Evolutionary conservation across 306 rosid genomes (phyloP).

Genomic region (Datisca glomerata): DNA sequence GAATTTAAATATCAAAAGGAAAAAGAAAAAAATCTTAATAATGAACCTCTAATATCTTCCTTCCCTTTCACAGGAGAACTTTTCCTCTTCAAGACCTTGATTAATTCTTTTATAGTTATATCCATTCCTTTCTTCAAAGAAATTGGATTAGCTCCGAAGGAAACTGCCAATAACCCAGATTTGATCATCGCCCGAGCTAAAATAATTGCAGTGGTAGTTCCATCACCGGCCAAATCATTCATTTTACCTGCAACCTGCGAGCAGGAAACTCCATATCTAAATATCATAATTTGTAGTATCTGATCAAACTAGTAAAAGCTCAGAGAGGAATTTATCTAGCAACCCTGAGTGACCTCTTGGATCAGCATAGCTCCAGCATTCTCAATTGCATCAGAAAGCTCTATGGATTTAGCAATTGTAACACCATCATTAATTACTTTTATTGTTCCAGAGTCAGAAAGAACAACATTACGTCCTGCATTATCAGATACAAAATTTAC

Average conservation of each 20-base stretch:
- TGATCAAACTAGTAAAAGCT: background rate
- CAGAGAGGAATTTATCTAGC: constrained; percentile 25
- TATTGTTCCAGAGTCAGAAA: constrained; percentile 55
- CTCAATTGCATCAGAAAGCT: constrained; percentile 79
- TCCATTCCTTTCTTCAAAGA: constrained; percentile 89
- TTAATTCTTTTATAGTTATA: constrained; percentile 58
- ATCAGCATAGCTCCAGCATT: constrained; percentile 93
- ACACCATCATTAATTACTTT: constrained; percentile 85
- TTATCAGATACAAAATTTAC: background rate
- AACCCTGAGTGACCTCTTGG: constrained; percentile 84
- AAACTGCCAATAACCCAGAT: constrained; percentile 64
- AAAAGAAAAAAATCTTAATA: constrained; percentile 15
- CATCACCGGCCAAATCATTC: constrained; percentile 95
- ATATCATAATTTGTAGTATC: constrained; percentile 6
- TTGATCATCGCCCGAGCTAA: constrained; percentile 82
- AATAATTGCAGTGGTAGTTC: constrained; percentile 87
- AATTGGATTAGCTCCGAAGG: constrained; percentile 88
- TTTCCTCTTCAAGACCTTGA: constrained; percentile 59
- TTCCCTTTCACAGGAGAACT: constrained; percentile 77
- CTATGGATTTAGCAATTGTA: constrained; percentile 83
- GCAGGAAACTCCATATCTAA: constrained; percentile 13
- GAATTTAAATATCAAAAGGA: no score
- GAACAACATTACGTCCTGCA: constrained; percentile 92
- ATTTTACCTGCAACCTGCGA: constrained; percentile 86
- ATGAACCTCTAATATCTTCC: constrained; percentile 74